Conservation (phyloP, 169 alveolate genomes). For the Plasmodium relictum region DNA sequence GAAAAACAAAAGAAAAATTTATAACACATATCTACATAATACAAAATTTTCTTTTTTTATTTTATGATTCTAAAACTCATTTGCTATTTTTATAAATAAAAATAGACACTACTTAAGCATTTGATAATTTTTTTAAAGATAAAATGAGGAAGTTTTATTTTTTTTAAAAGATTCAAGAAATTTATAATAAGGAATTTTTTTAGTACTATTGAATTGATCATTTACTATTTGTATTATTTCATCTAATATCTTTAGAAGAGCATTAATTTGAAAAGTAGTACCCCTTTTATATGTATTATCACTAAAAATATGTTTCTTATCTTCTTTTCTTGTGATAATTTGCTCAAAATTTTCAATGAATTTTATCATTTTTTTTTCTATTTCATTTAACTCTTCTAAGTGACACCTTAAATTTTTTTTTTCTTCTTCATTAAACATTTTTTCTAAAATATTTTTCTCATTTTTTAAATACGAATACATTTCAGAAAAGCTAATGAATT, state of each 20-base stretch:
- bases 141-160: no score
- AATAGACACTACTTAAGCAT: no score
- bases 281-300: background rate
- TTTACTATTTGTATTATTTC: constrained; percentile 17
- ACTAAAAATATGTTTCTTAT: background rate
- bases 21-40: no score
- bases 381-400: constrained; percentile 33
- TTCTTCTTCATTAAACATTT: constrained; percentile 13
- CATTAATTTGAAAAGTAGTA: background rate
- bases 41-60: no score
- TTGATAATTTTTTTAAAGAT: no score
- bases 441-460: constrained; percentile 37
- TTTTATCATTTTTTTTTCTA: constrained; percentile 32
- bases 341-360: constrained; percentile 41
- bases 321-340: constrained; percentile 34
- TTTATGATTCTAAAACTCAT: no score
- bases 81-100: no score
- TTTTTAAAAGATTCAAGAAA: background rate
- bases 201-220: background rate
- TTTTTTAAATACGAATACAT: constrained; percentile 17
- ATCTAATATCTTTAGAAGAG: background rate
- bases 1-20: no score
- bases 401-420: constrained; percentile 15
- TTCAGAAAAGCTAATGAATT: constrained; percentile 16
- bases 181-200: background rate